Evolutionary conservation across 2,329 filamentous ascomycete genomes (phyloP).

Genomic region (Xylaria digitata): DNA sequence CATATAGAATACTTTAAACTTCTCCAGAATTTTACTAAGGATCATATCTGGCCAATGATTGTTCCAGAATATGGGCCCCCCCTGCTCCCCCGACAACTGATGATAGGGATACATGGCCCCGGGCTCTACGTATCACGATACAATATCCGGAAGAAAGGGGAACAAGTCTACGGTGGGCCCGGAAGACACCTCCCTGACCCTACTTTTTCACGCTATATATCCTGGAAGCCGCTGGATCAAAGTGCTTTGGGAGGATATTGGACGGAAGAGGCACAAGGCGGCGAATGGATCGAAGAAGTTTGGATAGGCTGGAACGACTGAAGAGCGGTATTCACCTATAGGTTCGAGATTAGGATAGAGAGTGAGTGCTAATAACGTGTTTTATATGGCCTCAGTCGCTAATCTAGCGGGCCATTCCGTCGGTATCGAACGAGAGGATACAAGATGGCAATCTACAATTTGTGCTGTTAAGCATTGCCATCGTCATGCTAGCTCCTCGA

Average conservation of each 20-base stretch:
- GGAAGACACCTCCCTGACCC: not conserved
- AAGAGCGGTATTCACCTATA: not conserved
- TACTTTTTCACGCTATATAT: not conserved
- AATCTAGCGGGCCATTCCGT: too few species aligned
- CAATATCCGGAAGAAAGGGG: slow-evolving; percentile 5
- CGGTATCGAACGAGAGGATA: too few species aligned
- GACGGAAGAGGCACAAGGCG: not conserved
- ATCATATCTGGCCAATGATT: slow-evolving; percentile 16
- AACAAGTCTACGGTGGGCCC: not conserved
- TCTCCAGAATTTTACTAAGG: not conserved
- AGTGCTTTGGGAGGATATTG: not conserved
- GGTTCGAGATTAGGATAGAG: not conserved
- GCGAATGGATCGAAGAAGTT: slow-evolving; percentile 13
- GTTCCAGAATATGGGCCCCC: slow-evolving; percentile 5
- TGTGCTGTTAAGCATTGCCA: too few species aligned
- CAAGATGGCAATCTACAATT: too few species aligned
- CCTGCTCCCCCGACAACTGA: slow-evolving; percentile 3
- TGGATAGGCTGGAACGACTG: not conserved
- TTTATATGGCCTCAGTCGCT: too few species aligned
- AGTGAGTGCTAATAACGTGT: too few species aligned
- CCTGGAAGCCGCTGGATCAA: not conserved
- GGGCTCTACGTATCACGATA: not conserved
- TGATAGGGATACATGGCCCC: slow-evolving; percentile 2
- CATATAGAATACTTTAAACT: not conserved
- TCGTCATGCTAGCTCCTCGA: too few species aligned